Evolutionary conservation across 306 rosid genomes (phyloP).

Genomic region (Datisca glomerata): DNA sequence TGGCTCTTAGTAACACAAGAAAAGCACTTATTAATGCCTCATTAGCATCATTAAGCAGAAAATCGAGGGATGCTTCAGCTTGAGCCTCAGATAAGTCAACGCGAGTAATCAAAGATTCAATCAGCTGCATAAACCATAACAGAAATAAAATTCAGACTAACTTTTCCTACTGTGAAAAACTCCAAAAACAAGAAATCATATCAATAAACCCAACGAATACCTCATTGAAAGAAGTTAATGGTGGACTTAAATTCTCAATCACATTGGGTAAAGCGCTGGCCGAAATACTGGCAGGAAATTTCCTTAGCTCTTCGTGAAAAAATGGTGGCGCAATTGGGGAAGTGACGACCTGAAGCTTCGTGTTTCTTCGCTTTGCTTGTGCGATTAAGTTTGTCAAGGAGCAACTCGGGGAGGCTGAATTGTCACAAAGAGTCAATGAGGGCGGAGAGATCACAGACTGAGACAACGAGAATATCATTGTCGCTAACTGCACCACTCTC

Average conservation of each 20-base stretch:
- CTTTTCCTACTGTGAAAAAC: no score
- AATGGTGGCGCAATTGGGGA: background rate
- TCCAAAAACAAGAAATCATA: background rate
- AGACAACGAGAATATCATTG: background rate
- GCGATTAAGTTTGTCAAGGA: background rate
- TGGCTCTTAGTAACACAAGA: conserved; percentile 77
- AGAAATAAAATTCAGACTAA: conserved; percentile 2
- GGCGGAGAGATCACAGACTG: background rate
- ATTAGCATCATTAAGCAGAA: conserved; percentile 42
- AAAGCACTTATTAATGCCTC: conserved; percentile 86
- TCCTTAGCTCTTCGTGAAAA: background rate
- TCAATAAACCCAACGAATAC: background rate
- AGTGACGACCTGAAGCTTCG: background rate
- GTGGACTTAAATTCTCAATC: background rate
- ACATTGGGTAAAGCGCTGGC: background rate
- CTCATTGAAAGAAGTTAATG: background rate
- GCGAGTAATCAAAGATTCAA: conserved; percentile 54
- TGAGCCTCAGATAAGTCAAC: conserved; percentile 55
- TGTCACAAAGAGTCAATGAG: background rate
- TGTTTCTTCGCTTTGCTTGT: background rate
- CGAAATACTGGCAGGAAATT: background rate
- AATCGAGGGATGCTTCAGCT: conserved; percentile 61
- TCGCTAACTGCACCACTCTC: no score
- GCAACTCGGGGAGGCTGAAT: background rate
- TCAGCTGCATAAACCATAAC: conserved; percentile 33